These are phyloP conservation scores for Retiboletus flavoniger DNA, from an alignment of 1,284 basidiomycete species.

Conservation along the genomic window DNA sequence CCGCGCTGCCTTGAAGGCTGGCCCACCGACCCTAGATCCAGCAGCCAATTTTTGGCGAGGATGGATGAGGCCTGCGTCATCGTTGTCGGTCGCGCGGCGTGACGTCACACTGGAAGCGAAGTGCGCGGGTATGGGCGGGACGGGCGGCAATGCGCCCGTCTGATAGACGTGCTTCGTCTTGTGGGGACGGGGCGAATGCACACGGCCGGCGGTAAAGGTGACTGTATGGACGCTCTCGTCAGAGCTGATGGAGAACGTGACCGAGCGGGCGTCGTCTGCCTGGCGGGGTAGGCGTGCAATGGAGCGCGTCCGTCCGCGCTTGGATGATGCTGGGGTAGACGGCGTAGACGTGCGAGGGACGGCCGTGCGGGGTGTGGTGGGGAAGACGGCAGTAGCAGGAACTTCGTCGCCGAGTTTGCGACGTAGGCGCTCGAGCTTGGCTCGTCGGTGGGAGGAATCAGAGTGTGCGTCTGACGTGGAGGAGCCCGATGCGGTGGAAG, in stretches of 20 bases:
- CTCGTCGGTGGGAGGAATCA: slow-evolving; percentile 40
- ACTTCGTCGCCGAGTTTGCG: slow-evolving; percentile 60
- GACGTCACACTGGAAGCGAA: background rate
- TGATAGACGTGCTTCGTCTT: slow-evolving; percentile 17
- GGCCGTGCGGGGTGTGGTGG: slow-evolving; percentile 24
- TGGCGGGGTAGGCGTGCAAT: background rate
- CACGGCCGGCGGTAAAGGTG: slow-evolving; percentile 20
- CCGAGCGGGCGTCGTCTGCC: slow-evolving; percentile 26
- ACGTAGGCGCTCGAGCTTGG: slow-evolving; percentile 60
- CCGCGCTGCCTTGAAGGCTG: slow-evolving; percentile 33
- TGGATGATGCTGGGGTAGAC: background rate
- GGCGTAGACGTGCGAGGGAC: background rate
- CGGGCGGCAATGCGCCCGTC: slow-evolving; percentile 25
- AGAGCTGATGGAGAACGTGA: slow-evolving; percentile 31
- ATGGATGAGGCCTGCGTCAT: slow-evolving; percentile 20
- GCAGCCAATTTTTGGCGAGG: slow-evolving; percentile 23
- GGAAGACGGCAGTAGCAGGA: slow-evolving; percentile 58
- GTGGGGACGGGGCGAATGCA: slow-evolving; percentile 14
- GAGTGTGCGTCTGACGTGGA: slow-evolving; percentile 8
- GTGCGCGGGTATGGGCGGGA: slow-evolving; percentile 21
- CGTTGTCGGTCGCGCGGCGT: slow-evolving; percentile 5
- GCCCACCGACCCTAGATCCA: slow-evolving; percentile 27
- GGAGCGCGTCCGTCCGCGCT: slow-evolving; percentile 8
- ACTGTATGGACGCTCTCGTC: slow-evolving; percentile 30
- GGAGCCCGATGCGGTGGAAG: slow-evolving; percentile 21